Conservation (phyloP, 129 eudicot species). For the Artemisia argyi region DNA sequence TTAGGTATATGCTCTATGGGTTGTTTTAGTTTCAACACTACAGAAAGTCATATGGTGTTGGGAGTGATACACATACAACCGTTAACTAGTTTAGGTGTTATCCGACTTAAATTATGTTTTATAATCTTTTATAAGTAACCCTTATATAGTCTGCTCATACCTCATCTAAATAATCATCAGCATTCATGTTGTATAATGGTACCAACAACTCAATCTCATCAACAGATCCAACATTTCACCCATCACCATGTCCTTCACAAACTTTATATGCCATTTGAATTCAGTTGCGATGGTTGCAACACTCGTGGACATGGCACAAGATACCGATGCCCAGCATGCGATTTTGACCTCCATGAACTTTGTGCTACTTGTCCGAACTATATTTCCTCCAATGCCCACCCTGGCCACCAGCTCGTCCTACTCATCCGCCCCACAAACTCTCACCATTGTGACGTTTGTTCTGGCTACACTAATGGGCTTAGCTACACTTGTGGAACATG, state of each 20-base stretch:
- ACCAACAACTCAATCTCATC: not conserved
- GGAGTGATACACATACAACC: too few relatives aligned
- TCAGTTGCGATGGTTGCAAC: not conserved
- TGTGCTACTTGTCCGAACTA: not conserved
- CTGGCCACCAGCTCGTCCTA: not conserved
- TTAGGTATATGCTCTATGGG: too few relatives aligned
- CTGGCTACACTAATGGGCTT: not conserved
- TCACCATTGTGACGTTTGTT: not conserved
- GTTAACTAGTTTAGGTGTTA: too few relatives aligned
- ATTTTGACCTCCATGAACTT: slow-evolving; percentile 4
- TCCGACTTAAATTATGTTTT: too few relatives aligned
- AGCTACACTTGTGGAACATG: not conserved
- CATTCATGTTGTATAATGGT: not conserved
- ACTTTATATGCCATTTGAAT: not conserved
- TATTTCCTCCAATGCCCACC: not conserved
- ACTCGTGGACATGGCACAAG: not conserved
- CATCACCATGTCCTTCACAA: not conserved
- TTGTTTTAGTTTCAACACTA: too few relatives aligned
- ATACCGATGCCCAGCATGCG: not conserved
- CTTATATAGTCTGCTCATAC: not conserved
- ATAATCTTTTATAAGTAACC: too few relatives aligned
- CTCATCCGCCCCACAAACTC: not conserved
- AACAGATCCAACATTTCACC: not conserved
- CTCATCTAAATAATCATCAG: not conserved
- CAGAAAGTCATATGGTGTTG: too few relatives aligned